Evolutionary conservation across 1,284 basidiomycete species (phyloP), one percentile per base, ranked within the genome.

Genomic region (Jaminaea rosea): DNA sequence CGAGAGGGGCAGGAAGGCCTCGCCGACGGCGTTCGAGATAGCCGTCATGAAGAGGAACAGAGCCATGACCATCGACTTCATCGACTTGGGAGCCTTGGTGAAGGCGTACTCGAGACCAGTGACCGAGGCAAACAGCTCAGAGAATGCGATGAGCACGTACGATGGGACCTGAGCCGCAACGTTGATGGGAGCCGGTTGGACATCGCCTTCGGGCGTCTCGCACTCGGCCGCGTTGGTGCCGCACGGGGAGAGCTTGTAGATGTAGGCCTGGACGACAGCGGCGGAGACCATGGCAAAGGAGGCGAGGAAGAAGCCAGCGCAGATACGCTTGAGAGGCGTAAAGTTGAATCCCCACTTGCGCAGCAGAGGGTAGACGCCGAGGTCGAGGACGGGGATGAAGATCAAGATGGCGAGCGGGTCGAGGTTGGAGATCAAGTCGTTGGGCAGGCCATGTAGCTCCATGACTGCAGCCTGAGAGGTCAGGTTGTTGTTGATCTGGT

Each of bases 101-200:
- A 86, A 89, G n/a, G 87, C 88, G 72, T 89, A 89, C 74, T 92
- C 88, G 60, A 78, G 67, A 47, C 76, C 75, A 17, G 87, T 89
- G 75, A 92, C 87, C 8, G 84, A 86, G 0, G 87, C 86, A 49
- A 92, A 80, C 68, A 92, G 88, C 77, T 79, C 79, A 17, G 76
- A 77, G 45, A 78, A 49, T 34, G 77, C 79, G 19, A 78, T 76
- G n/a, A 79, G 60, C 21, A 73, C 59, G 69, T 76, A 77, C 9
- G 77, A 65, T 6, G 77, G 77, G n/a, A 76, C 64, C 63, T 78
- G 77, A 49, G 69, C 67, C 75, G 75, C 76, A 32, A 79, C 69
- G 29, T 67, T 73, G 55, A 68, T 53, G 15, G 53, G 65, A 48
- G 63, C 60, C 9, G 60, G 55, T 17, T 56, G 26, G 13, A 49